These are phyloP conservation scores for Datura wrightii DNA, from an alignment of 257 asterid genomes.

Conservation along the genomic window DNA sequence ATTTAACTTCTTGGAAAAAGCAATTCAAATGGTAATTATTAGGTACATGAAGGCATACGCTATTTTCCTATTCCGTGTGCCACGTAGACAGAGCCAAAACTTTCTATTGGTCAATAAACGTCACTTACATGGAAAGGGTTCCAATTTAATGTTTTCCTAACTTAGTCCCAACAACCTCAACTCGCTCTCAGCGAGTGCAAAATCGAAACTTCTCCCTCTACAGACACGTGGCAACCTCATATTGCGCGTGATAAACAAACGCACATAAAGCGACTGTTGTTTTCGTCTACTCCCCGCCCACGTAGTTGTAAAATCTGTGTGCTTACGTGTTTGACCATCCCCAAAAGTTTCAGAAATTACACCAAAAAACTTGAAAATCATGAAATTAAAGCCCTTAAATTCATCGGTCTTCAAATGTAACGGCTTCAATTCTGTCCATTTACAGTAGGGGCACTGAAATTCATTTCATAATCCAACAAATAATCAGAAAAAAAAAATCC, in stretches of 20 bases:
- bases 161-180: neutral
- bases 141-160: conserved; percentile 16
- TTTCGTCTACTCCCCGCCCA: neutral
- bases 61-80: neutral
- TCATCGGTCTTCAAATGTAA: conserved; percentile 14
- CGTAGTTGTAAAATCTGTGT: conserved; percentile 11
- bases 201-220: neutral
- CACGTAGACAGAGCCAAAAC: conserved; percentile 16
- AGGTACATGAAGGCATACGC: neutral
- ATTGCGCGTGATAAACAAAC: neutral
- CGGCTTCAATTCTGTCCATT: neutral
- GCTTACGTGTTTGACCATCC: conserved; percentile 29
- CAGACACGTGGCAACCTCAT: neutral
- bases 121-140: conserved; percentile 8
- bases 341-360: neutral
- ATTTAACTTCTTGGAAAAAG: neutral
- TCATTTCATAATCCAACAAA: neutral
- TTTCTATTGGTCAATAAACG: conserved; percentile 36
- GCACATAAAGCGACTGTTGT: neutral
- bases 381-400: neutral
- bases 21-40: neutral
- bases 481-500: neutral
- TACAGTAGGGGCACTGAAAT: neutral
- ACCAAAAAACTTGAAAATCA: neutral
- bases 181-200: neutral